Evolutionary conservation across 306 rosid genomes (phyloP).

Genomic region (Rubus idaeus): DNA sequence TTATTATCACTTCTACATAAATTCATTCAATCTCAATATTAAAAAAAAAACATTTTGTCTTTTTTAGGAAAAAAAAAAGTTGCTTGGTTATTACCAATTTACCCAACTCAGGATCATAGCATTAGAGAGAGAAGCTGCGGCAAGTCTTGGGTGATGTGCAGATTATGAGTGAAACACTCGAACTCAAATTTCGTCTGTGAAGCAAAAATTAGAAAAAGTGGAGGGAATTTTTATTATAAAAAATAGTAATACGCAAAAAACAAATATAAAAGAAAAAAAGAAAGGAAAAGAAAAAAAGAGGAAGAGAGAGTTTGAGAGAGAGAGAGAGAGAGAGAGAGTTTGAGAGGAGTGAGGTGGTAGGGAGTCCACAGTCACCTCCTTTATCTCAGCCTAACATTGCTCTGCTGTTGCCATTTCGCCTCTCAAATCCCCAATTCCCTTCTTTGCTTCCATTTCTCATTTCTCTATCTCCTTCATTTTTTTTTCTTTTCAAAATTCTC

Average conservation of each 20-base stretch:
- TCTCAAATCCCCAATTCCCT: neutral
- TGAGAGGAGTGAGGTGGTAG: constrained; percentile 5
- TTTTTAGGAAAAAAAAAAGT: no score
- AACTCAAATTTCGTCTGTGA: no score
- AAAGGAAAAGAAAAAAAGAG: neutral
- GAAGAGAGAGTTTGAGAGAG: neutral
- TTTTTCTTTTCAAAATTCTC: neutral
- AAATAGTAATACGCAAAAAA: neutral
- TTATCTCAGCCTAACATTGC: constrained; percentile 39
- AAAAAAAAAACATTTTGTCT: no score
- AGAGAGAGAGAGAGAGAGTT: neutral
- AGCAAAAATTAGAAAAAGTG: no score
- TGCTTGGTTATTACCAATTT: no score
- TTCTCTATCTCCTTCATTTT: constrained; percentile 1
- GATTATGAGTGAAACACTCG: no score
- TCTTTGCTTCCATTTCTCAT: neutral
- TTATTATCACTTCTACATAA: no score
- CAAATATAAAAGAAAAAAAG: neutral
- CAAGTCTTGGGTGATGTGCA: no score
- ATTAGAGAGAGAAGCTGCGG: no score
- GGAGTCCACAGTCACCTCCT: constrained; percentile 37
- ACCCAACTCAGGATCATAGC: no score
- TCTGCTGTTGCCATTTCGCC: constrained; percentile 31
- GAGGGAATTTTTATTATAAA: no score
- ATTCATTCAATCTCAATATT: no score